phyloP scores from a whole-genome alignment of 306 rosid genomes.

The Arachis stenosperma region DNA sequence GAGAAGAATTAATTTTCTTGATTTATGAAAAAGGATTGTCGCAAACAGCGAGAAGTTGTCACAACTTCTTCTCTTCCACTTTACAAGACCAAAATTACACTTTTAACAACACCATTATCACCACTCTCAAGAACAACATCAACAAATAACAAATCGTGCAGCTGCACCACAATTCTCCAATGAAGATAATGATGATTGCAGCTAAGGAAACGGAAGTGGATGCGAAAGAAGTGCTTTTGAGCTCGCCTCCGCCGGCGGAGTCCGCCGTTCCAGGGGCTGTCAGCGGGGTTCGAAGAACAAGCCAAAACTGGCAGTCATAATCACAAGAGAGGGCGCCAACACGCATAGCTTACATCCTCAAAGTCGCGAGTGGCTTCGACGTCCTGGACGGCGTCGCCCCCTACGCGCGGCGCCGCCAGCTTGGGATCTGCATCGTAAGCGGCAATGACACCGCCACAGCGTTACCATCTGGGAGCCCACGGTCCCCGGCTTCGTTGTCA shows the following conservation, averaged over 20 bases:
- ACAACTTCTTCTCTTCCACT: no score
- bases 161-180: constrained; percentile 43
- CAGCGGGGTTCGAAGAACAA: constrained; percentile 89
- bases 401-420: no score
- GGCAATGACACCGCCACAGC: no score
- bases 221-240: constrained; percentile 27
- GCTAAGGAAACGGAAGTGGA: constrained; percentile 38
- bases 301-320: constrained; percentile 80
- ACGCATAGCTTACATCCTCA: constrained; percentile 84
- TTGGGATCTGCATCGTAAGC: no score
- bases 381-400: no score
- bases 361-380: no score
- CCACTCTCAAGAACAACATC: constrained; percentile 50
- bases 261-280: constrained; percentile 80
- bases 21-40: no score
- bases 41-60: no score
- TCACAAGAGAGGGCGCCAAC: constrained; percentile 90
- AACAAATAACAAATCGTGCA: constrained; percentile 3
- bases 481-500: no score
- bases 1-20: no score
- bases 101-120: constrained; percentile 51
- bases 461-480: no score
- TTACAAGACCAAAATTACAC: constrained; percentile 54
- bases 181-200: constrained; percentile 51
- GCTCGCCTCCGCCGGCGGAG: constrained; percentile 47